Base-by-base conservation (phyloP, 306 rosid genomes). In the Oxytropis ochrocephala region DNA sequence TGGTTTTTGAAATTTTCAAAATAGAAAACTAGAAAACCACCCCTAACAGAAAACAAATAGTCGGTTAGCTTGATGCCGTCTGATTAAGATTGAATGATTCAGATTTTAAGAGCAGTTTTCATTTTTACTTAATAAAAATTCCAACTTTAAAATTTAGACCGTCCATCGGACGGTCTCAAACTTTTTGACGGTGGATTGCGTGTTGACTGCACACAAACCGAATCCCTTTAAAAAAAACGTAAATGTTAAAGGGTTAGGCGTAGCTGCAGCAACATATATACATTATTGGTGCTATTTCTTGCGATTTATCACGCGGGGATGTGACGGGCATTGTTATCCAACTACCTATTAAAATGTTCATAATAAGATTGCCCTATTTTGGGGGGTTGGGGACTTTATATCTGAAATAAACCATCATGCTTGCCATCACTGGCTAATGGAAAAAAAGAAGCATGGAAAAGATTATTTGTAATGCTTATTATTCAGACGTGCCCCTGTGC, bases 291-390 rank as follows among this genome's bases (percentile, higher is more conserved):
- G 19, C 18, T 7, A 50, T 7, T 30, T 54, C 52, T 55, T 69
- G 61, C 57, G 54, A 78, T 47, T 17, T 41, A 58, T 75, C 71
- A 60, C 70, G 68, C 35, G 29, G 62, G 68, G 53, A 77, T 53
- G 73, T 70, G 69, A 76, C 41, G 4, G 50, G 58, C 27, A 32
- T 55, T n/a, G 8, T 42, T 41, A 41, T 29, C 63, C 70, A 62
- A 61, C 77, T 12, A 36, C 51, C 64, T 51, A 8, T 38, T 58
- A 30, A 55, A 64, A 71, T 53, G 50, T 10, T 50, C 30, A 46
- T 24, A 24, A 49, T 46, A 72, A 59, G 38, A 42, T 79, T 61
- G 51, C 72, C 75, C 30, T 62, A 10, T 44, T 30, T 16, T 10
- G 47, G 16, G 38, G 7, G 38, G 43, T 38, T 11, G 17, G 59